Percentiles rank a stretch among this genome's conserved stretches.
phyloP scores from a whole-genome alignment of 139 green algal genomes.

The Choricystis sp. region DNA sequence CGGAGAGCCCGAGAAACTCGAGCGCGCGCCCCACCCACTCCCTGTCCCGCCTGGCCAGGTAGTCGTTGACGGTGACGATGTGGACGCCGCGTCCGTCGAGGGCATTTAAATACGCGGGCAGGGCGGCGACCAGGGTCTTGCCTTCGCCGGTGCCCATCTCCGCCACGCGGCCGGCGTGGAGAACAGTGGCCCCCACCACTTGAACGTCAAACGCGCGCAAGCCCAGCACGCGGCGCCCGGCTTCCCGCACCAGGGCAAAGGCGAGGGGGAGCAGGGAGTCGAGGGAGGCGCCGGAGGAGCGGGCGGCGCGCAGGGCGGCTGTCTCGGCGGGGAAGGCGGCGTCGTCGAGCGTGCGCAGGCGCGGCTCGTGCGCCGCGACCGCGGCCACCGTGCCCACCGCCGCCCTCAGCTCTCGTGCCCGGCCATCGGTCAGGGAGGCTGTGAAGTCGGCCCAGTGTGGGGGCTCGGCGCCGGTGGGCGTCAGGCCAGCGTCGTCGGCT shows the following conservation, averaged over 20 bases:
- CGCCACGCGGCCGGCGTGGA: constrained; percentile 69
- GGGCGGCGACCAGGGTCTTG: constrained; percentile 86
- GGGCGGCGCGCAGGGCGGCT: constrained; percentile 21
- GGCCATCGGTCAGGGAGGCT: too few species aligned
- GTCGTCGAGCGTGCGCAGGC: not conserved
- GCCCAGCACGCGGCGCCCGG: constrained; percentile 55
- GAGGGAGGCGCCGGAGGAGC: constrained; percentile 25
- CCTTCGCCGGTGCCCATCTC: constrained; percentile 96
- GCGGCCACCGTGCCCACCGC: too few species aligned
- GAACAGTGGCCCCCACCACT: constrained; percentile 75
- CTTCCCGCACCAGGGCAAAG: constrained; percentile 87
- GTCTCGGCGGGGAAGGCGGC: constrained; percentile 15
- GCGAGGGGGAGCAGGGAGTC: constrained; percentile 56
- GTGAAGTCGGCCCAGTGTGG: too few species aligned
- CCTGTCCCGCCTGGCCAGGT: constrained; percentile 65
- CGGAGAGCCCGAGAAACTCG: constrained; percentile 57
- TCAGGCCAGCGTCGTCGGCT: too few species aligned
- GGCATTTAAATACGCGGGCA: constrained; percentile 48
- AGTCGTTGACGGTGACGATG: constrained; percentile 87
- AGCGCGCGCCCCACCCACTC: constrained; percentile 36
- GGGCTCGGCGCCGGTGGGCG: too few species aligned
- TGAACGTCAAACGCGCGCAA: constrained; percentile 90
- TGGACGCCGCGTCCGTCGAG: constrained; percentile 53
- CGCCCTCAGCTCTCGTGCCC: too few species aligned
- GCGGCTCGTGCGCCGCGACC: not conserved